A percentile compares a stretch with the other conserved stretches of the same genome.
These are phyloP conservation scores for Heliophila coronopifolia DNA, from an alignment of 441 rosid species.

Conservation along the genomic window DNA sequence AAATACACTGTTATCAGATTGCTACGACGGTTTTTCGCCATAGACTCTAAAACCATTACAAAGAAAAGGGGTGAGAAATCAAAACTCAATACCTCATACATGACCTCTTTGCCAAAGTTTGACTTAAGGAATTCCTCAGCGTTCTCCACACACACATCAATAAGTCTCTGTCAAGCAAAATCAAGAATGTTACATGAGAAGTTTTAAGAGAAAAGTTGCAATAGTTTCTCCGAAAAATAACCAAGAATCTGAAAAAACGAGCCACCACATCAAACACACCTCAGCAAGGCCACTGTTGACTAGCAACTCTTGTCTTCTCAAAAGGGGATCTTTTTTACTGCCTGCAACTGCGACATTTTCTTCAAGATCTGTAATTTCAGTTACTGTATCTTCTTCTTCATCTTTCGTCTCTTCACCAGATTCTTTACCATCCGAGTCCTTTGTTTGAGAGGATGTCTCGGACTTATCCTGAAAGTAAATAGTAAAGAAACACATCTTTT, in stretches of 20 bases:
- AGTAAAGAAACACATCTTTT: background rate
- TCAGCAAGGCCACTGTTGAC: slow-evolving; percentile 81
- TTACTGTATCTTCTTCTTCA: slow-evolving; percentile 28
- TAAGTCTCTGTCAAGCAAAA: slow-evolving; percentile 55
- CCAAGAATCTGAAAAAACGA: background rate
- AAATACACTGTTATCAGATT: background rate
- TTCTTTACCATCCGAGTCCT: slow-evolving; percentile 35
- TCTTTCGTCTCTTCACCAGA: slow-evolving; percentile 27
- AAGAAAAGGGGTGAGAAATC: too few relatives aligned
- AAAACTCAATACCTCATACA: slow-evolving; percentile 57
- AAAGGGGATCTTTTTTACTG: slow-evolving; percentile 70
- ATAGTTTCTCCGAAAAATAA: slow-evolving; percentile 1
- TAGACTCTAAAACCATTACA: too few relatives aligned
- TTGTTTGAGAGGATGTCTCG: slow-evolving; percentile 34
- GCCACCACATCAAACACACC: slow-evolving; percentile 38
- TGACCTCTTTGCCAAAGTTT: slow-evolving; percentile 68
- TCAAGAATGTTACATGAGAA: slow-evolving; percentile 18
- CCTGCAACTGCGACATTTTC: slow-evolving; percentile 38
- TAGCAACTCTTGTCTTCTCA: slow-evolving; percentile 78
- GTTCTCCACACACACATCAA: slow-evolving; percentile 60
- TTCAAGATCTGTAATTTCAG: slow-evolving; percentile 25
- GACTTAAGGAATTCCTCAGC: slow-evolving; percentile 66
- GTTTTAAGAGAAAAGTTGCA: background rate
- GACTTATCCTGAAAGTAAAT: slow-evolving; percentile 38
- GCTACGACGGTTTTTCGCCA: too few relatives aligned